Base-by-base conservation (phyloP, 176 grass and related monocot species). In the Poa pratensis region DNA sequence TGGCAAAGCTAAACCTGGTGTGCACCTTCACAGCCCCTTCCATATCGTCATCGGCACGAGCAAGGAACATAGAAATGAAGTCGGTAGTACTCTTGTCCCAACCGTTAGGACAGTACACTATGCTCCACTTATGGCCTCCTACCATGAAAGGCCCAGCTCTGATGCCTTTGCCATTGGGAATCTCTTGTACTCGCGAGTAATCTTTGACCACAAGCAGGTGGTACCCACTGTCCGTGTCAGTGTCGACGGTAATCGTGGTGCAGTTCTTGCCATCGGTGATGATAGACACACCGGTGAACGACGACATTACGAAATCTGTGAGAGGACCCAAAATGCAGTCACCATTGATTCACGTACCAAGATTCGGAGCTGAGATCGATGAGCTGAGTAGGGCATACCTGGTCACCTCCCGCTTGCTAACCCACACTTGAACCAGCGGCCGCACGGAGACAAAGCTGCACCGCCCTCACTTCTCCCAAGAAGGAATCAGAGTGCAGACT, bases 21-120 rank as follows among this genome's bases (percentile, higher is more conserved):
- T n/a, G n/a, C n/a, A n/a, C 26, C 26, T 64, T 12, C 61, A 17
- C 61, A 0, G 61, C 5, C 26, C 3, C 26, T 30, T 0, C 22
- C 0, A 24, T 11, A 0, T 61, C 61, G 0, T 0, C 1, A 3
- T 64, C n/a, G n/a, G n/a, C n/a, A n/a, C n/a, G n/a, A n/a, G n/a
- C n/a, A n/a, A n/a, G n/a, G n/a, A n/a, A n/a, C n/a, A n/a, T n/a
- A n/a, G n/a, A n/a, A n/a, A 64, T 64, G 61, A 16, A 64, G 13
- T 0, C 26, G 61, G 61, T 10, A 3, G 13, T 17, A 15, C 26
- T 8, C 13, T 5, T 24, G 26, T 64, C 7, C 0, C 19, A 16
- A 8, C 63, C 63, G 0, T 67, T 67, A 1, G 63, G 28, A 7
- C 17, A 67, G 30, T 67, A 67, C 26, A 3, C 0, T 2, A 67